Evolutionary conservation across 108 stramenopile species (phyloP), one percentile per base, ranked within the genome.

Genomic region (Skeletonema menzelii): DNA sequence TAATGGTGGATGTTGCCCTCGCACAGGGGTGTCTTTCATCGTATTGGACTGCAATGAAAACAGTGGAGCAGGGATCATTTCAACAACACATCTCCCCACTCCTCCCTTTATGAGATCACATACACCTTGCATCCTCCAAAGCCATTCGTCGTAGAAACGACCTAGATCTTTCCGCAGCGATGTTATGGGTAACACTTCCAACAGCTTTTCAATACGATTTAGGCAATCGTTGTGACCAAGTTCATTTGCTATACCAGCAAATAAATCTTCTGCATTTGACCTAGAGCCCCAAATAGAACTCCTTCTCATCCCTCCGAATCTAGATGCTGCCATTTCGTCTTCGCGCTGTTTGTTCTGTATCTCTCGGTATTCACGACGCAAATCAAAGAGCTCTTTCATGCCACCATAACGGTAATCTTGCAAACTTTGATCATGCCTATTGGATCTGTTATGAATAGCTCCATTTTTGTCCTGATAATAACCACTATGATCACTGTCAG

Each of bases 41-140:
- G 37, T 55, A 11, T 17, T 44, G n/a, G 35, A 57, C 22, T 42
- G 31, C 57, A 86, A 66, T 22, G 49, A 53, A 22, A 53, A 53
- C 8, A 53, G 49, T 28, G 91, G 88, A 47, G 71, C 30, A 10
- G 88, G 91, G 11, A 92, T 62, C 56, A 75, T 59, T 58, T 90
- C 87, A 17, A 90, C 88, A 1, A 87, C 53, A 60, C 88, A 72
- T 57, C 88, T 73, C 10, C 82, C 83, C 0, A 79, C 83, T 27
- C 85, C 85, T 22, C 86, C 87, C 27, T 75, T 67, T 19, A 77
- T 76, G 7, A 59, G 31, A 31, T 68, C 84, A 27, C 75, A 70
- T 17, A 82, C 68, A 10, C 70, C 66, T 24, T 82, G 68, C 46
- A 77, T 71, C 8, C 77, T 44, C 11, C 27, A 60, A 15, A 90